Base-by-base conservation (phyloP, 2,329 filamentous ascomycete genomes). In the Fusarium penzigii region DNA sequence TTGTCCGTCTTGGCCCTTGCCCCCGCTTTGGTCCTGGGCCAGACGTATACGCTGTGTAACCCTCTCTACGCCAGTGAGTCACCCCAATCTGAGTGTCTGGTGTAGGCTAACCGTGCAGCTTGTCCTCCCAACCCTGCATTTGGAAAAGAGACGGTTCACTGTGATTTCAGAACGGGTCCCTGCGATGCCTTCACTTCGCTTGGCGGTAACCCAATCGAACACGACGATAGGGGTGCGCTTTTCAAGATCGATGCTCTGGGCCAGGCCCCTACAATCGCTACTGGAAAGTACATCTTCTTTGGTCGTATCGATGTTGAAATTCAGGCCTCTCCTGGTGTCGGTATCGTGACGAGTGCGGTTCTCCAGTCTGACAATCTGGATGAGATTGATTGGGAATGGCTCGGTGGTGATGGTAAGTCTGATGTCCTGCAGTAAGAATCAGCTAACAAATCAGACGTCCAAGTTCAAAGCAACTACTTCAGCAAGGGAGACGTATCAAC, bases 381-480 rank as follows among this genome's bases (percentile, higher is more conserved):
- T 11, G 89, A 63, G 74, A 90, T 94, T 55, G 90, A 93, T 67
- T 90, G 87, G 83, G 90, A 94, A 68, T 92, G 87, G 85, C 77
- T 94, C 20, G 90, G 90, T 44, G 85, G 83, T 43, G 79, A 86
- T 57, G 20, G 20, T 25, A 25, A 25, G 20, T 25, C 7, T 25
- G 20, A 5, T 25, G 20, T 7, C 20, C 20, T 25, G 20, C 20
- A 4, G 20, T 25, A 7, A 25, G 20, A 25, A 25, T 25, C 20
- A 25, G 20, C 20, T 25, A 25, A 25, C 20, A 25, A 25, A 7
- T 25, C 20, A 25, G 72, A 80, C 48, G 71, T 73, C n/a, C 76
- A 90, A 62, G 89, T 90, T 4, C 90, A 95, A 71, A 86, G 82
- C 63, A 96, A 96, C 74, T 96, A 93, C 74, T 89, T 88, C 67